Base-by-base conservation (phyloP, 768 basidiomycete species). In the Lactarius hatsudake region DNA sequence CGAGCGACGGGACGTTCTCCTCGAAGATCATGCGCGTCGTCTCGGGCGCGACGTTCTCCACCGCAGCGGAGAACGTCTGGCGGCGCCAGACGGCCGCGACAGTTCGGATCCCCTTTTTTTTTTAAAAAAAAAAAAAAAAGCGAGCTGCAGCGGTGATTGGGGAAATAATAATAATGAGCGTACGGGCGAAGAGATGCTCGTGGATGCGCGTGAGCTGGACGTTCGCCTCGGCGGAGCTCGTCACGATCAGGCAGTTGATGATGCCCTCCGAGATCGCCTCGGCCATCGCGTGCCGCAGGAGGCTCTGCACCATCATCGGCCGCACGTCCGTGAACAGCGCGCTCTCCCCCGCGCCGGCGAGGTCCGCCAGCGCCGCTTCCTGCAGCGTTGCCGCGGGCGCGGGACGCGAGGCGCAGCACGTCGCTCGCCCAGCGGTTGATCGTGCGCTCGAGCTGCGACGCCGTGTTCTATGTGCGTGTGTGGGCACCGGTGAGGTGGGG, bases 41-140 rank as follows among this genome's bases (percentile, higher is more conserved):
- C 60, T 89, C 87, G 7, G 87, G 84, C 0, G 90, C 87, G 76
- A 87, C 89, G 0, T 83, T 75, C 40, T 93, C 91, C 61, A 95
- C 89, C 5, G 93, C 91, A 0, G 93, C 93, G 13, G 90, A 88
- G 78, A 93, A 94, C 3, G 93, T 94, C 74, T 95, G 93, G 13
- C 92, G 85, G 28, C 93, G 86, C 93, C 93, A 95, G 23, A 95
- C 93, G 48, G 86, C 84, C 0, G 93, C 93, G n/a, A 95, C 91
- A 5, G 91, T 87, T 87, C 15, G 93, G 88, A 73, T 94, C 91
- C 60, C 91, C 91, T 38, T 12, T 1, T 38, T 9, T n/a, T n/a
- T n/a, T n/a, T n/a, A n/a, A n/a, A n/a, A n/a, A n/a, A n/a, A n/a
- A n/a, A n/a, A n/a, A n/a, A n/a, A 12, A 36, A 12, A 12, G n/a